These are phyloP conservation scores for Karstenula rhodostoma DNA, from an alignment of 2,329 filamentous ascomycete genomes.

Conservation along the genomic window DNA sequence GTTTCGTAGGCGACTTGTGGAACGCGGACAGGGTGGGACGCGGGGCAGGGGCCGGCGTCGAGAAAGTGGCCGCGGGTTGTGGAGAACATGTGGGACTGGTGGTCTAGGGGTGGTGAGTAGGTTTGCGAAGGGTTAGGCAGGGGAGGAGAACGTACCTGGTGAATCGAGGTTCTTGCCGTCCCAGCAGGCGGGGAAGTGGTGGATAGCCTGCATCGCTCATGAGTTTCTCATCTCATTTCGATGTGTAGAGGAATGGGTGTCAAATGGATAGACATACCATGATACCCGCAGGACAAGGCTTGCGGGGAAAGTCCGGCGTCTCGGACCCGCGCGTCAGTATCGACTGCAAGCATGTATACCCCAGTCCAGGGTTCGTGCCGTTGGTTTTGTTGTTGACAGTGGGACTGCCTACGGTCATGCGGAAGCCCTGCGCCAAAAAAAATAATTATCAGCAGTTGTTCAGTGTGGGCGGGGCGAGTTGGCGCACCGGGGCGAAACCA, in stretches of 20 bases:
- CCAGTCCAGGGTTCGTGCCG: slow-evolving; percentile 22
- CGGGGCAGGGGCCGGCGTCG: slow-evolving; percentile 27
- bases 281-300: slow-evolving; percentile 13
- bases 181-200: slow-evolving; percentile 45
- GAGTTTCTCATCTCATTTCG: background rate
- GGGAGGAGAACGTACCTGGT: slow-evolving; percentile 2
- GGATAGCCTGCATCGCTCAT: slow-evolving; percentile 11
- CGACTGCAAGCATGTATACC: slow-evolving; percentile 32
- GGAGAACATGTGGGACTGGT: slow-evolving; percentile 57
- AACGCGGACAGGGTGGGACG: slow-evolving; percentile 29
- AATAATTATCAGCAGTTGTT: background rate
- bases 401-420: slow-evolving; percentile 45
- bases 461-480: background rate
- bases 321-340: slow-evolving; percentile 34
- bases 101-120: slow-evolving; percentile 52
- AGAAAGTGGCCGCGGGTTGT: slow-evolving; percentile 24
- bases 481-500: slow-evolving; percentile 32
- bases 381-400: slow-evolving; percentile 29
- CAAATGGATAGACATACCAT: slow-evolving; percentile 10
- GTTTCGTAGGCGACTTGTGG: slow-evolving; percentile 32
- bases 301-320: slow-evolving; percentile 15
- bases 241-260: background rate
- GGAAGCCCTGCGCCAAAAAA: slow-evolving; percentile 32
- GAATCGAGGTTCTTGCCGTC: slow-evolving; percentile 57
- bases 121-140: background rate